phyloP scores from a whole-genome alignment of 345 rosid species.

The Eucalyptus cloeziana region DNA sequence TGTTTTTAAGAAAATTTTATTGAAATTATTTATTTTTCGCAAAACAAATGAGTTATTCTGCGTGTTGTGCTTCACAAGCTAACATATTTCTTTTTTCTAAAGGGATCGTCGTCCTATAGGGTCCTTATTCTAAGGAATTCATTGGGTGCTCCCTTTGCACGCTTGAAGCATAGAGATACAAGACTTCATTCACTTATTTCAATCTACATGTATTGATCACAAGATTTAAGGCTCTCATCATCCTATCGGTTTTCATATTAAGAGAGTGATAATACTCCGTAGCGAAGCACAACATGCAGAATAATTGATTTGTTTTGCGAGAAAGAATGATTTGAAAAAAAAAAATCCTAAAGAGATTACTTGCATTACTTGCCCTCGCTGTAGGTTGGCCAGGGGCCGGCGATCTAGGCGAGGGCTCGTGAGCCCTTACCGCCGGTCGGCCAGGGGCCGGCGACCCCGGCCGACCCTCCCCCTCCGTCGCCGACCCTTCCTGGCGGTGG shows the following conservation, averaged over 20 bases:
- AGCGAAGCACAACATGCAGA: too few relatives aligned
- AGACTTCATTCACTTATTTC: background rate
- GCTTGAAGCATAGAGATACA: background rate
- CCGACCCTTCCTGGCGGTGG: too few relatives aligned
- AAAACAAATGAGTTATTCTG: rapidly evolving
- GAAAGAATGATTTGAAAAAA: too few relatives aligned
- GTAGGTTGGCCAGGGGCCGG: too few relatives aligned
- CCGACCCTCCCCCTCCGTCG: too few relatives aligned
- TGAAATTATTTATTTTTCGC: rapidly evolving
- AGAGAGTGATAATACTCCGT: background rate
- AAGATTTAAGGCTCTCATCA: background rate
- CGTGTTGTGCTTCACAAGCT: background rate
- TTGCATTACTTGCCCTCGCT: too few relatives aligned
- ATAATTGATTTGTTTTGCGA: too few relatives aligned
- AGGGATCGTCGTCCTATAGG: background rate
- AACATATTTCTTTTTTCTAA: background rate
- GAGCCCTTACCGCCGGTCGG: too few relatives aligned
- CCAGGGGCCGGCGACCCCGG: too few relatives aligned
- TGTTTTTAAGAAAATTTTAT: background rate
- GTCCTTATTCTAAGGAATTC: background rate
- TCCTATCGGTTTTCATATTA: background rate
- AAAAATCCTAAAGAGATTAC: too few relatives aligned
- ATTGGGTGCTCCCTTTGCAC: background rate
- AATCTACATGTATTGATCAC: background rate
- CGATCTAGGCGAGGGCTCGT: too few relatives aligned